A percentile compares a stretch with the other conserved stretches of the same genome.
Evolutionary conservation across 78 protist species (phyloP).

Genomic region (Planoprotostelium fungivorum): DNA sequence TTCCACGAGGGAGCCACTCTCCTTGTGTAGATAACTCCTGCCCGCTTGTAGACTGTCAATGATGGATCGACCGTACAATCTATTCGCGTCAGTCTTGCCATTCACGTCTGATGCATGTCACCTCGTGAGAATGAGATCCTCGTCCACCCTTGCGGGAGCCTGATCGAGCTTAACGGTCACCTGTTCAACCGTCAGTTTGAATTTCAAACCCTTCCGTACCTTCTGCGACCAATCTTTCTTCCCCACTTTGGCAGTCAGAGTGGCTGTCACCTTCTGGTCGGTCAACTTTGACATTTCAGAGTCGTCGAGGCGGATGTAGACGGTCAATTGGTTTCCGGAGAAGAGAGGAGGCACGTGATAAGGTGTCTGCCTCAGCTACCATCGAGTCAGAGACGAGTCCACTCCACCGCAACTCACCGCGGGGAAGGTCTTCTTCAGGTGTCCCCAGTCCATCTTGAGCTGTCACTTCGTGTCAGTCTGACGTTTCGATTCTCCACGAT

Average conservation of each 20-base stretch:
- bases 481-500: neutral
- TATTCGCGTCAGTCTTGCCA: neutral
- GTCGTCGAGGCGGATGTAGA: neutral
- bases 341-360: neutral
- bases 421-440: neutral
- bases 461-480: neutral
- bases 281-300: neutral
- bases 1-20: neutral
- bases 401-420: neutral
- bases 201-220: neutral
- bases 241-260: neutral
- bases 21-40: neutral
- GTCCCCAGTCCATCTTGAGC: neutral
- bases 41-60: neutral
- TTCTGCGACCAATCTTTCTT: neutral
- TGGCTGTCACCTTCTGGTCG: neutral
- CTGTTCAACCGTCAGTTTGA: neutral
- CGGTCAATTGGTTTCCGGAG: neutral
- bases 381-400: neutral
- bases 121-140: neutral
- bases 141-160: neutral
- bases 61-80: neutral
- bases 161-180: neutral
- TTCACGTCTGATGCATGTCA: neutral
- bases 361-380: neutral